phyloP scores from a whole-genome alignment of 805 yeast genomes.

The Nakazawaea wyomingensis region DNA sequence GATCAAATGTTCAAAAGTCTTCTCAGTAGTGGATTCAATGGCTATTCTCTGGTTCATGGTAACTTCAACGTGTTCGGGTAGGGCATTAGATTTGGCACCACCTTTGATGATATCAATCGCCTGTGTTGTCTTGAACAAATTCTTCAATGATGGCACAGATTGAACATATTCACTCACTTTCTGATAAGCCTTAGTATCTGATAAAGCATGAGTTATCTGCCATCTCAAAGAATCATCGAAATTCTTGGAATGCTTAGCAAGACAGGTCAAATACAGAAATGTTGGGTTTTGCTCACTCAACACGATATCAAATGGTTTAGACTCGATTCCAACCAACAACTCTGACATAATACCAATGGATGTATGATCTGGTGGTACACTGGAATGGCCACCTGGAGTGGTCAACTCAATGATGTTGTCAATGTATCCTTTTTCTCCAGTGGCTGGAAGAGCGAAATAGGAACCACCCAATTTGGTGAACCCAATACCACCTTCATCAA shows the following conservation, averaged over 20 bases:
- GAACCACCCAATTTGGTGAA: constrained; percentile 34
- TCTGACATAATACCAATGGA: constrained; percentile 62
- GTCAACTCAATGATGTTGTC: constrained; percentile 36
- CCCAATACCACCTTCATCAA: constrained; percentile 59
- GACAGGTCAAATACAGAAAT: constrained; percentile 46
- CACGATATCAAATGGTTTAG: constrained; percentile 39
- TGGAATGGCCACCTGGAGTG: constrained; percentile 75
- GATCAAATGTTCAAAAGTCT: constrained; percentile 34
- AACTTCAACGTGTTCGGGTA: constrained; percentile 52
- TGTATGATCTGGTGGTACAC: constrained; percentile 69
- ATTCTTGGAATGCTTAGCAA: constrained; percentile 40
- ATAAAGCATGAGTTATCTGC: constrained; percentile 29
- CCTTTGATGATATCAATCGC: constrained; percentile 57
- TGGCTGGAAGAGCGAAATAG: constrained; percentile 45
- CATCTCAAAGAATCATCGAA: constrained; percentile 19
- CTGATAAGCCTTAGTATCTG: constrained; percentile 26
- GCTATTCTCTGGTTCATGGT: constrained; percentile 54
- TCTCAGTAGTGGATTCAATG: constrained; percentile 43
- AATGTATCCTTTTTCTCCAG: constrained; percentile 54
- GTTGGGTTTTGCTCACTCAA: constrained; percentile 50
- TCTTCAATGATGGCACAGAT: constrained; percentile 21
- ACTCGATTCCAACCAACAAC: constrained; percentile 45
- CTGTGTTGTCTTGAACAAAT: constrained; percentile 49
- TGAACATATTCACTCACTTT: constrained; percentile 22
- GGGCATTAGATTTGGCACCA: constrained; percentile 63